Conservation (phyloP, 306 rosid genomes). For the Acacia confusa region DNA sequence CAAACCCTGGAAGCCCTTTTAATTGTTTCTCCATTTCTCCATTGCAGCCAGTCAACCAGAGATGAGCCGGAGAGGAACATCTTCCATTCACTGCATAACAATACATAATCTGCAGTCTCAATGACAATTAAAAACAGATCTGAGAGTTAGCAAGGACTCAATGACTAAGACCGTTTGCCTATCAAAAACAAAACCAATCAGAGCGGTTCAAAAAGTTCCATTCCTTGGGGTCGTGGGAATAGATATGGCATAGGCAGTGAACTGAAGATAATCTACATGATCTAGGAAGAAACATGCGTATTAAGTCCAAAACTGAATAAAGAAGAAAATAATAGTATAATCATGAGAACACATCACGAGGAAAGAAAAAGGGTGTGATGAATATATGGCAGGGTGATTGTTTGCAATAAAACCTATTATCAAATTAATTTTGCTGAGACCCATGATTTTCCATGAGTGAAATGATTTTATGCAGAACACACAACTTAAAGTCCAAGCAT, state of each 20-base stretch:
- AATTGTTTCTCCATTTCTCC: conserved; percentile 75
- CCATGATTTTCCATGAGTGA: neutral
- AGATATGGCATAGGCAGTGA: neutral
- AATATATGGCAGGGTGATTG: neutral
- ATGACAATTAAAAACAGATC: conserved; percentile 9
- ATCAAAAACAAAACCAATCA: neutral
- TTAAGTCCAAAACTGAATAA: neutral
- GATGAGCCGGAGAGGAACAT: conserved; percentile 69
- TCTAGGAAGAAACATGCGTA: neutral
- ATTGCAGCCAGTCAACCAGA: conserved; percentile 84
- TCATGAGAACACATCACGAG: neutral
- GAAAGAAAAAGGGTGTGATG: neutral
- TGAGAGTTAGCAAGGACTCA: neutral
- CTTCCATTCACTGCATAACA: conserved; percentile 87
- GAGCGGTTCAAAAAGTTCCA: neutral
- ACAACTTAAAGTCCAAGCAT: neutral
- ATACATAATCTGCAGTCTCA: conserved; percentile 72
- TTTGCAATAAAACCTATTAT: neutral
- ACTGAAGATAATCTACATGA: neutral
- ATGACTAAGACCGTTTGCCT: neutral
- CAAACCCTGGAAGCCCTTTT: conserved; percentile 74
- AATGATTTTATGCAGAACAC: conserved; percentile 1
- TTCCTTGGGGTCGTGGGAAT: neutral
- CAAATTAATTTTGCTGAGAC: neutral
- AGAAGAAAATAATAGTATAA: neutral